Conservation (phyloP, 2,329 filamentous ascomycete species). For the Elsinoe fawcettii region DNA sequence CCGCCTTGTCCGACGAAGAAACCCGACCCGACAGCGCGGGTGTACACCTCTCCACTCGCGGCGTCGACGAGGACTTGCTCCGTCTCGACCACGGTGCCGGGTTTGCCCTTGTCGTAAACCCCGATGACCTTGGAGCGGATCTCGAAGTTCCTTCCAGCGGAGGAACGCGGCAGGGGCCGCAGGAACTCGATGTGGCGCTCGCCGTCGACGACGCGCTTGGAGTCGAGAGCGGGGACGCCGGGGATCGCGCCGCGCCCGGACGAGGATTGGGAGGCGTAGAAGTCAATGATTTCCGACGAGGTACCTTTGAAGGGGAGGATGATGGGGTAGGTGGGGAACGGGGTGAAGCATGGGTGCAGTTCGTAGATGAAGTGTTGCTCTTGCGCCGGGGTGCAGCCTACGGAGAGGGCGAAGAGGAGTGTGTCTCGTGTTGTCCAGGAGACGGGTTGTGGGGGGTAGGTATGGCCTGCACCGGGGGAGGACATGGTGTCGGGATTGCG, state of each 20-base stretch:
- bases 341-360: conserved; percentile 74
- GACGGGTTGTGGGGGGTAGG: conserved; percentile 68
- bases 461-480: conserved; percentile 59
- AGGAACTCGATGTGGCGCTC: conserved; percentile 72
- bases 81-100: conserved; percentile 72
- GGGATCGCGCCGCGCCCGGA: conserved; percentile 52
- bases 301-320: conserved; percentile 77
- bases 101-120: conserved; percentile 83
- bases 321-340: conserved; percentile 83
- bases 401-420: conserved; percentile 82
- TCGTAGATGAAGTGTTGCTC: conserved; percentile 93
- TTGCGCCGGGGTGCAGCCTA: conserved; percentile 66
- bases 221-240: conserved; percentile 68
- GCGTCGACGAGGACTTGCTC: conserved; percentile 70
- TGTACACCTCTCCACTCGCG: conserved; percentile 61
- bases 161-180: conserved; percentile 65
- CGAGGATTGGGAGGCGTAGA: conserved; percentile 63
- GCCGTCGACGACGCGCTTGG: conserved; percentile 68
- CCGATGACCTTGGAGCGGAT: conserved; percentile 69
- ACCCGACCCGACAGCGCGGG: conserved; percentile 57
- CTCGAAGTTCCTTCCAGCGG: conserved; percentile 66
- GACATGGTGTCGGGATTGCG: conserved; percentile 10
- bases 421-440: conserved; percentile 83
- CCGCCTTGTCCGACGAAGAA: conserved; percentile 76
- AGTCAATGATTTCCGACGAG: conserved; percentile 71